Evolutionary conservation across 352 stramenopile genomes (phyloP), one percentile per base, ranked within the genome.

Genomic region (Globisporangium canariense): DNA sequence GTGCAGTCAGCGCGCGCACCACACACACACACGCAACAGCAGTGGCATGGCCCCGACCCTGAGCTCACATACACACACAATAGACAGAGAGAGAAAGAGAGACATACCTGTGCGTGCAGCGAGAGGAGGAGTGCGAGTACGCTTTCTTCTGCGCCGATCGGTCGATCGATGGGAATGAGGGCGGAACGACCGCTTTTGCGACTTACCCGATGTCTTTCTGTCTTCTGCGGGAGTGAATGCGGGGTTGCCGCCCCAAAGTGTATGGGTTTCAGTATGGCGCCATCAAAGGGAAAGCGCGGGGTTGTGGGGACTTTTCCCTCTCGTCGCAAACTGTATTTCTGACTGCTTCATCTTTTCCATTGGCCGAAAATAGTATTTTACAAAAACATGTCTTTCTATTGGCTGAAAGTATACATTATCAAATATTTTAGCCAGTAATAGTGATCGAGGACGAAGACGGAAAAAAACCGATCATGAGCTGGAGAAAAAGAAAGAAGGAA

Each of bases 401-500:
- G 51, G 51, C 14, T 43, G 16, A 41, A 58, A 58, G 28, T 7
- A 18, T 0, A 4, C 8, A 1, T 3, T 5, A 20, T 16, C 0
- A 20, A 16, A 1, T 3, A 4, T 58, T 30, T 58, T 45, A 8
- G 2, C 51, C 51, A 58, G 41, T 58, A 3, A 43, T 16, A 58
- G 16, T 2, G 18, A 22, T 2, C 0, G 10, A 58, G 22, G 16
- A 57, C 8, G 30, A 45, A 28, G 30, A 58, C 10, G 51, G 43
- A 58, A 58, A 41, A 41, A 58, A 58, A 41, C 11, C 30, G 51
- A n/a, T 50, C 43, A 13, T 2, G 13, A 28, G 36, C 36, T 11
- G 36, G 43, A 58, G 28, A 45, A 41, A 58, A 58, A 58, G 28
- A 58, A 41, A 58, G 51, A 58, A 58, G 51, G 51, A 45, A 58